Evolutionary conservation across 331 rosid genomes (phyloP).

Genomic region (Spiraea crenata): DNA sequence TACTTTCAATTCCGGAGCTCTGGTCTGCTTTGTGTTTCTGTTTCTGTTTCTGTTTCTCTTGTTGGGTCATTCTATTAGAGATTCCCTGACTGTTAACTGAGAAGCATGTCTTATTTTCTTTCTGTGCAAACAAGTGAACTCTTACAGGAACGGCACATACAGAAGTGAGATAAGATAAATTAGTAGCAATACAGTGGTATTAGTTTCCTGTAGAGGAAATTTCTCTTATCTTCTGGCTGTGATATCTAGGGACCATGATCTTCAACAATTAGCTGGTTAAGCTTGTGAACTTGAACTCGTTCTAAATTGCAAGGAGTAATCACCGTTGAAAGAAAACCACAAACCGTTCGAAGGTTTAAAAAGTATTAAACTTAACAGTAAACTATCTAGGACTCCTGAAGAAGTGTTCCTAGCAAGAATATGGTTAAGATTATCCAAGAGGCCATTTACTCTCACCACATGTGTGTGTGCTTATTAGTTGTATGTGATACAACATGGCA

Average conservation of each 20-base stretch:
- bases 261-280: not conserved
- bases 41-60: not conserved
- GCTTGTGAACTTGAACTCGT: not conserved
- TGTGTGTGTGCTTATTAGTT: not conserved
- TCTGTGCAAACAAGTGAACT: not conserved
- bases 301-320: not conserved
- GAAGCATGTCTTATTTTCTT: not conserved
- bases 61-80: not conserved
- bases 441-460: not conserved
- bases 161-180: not conserved
- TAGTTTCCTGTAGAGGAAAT: not conserved
- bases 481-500: not conserved
- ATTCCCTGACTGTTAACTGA: not conserved
- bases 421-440: not conserved
- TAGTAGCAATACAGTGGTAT: not conserved
- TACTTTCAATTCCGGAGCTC: not conserved
- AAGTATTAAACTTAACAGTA: not conserved
- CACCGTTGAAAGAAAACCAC: not conserved
- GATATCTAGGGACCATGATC: slow-evolving; percentile 7
- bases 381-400: not conserved
- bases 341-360: not conserved
- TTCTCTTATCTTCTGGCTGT: not conserved
- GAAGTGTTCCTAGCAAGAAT: not conserved
- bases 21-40: not conserved
- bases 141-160: not conserved